Evolutionary conservation across 306 rosid species (phyloP).

Genomic region (Acmispon strigosus): DNA sequence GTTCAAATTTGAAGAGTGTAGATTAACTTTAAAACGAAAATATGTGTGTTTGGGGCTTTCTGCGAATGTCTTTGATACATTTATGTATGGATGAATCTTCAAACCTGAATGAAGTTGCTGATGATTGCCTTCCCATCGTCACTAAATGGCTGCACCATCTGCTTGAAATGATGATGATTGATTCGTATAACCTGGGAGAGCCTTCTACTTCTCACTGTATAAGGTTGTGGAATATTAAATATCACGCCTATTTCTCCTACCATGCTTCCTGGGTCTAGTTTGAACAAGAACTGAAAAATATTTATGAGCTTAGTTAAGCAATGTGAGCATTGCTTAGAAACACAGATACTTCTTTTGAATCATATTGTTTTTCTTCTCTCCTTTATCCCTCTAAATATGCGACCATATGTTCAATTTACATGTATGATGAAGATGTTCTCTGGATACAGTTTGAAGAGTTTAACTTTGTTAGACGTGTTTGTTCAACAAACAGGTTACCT

Average conservation of each 20-base stretch:
- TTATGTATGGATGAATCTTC: slow-evolving; percentile 14
- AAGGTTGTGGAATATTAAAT: slow-evolving; percentile 77
- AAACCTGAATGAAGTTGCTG: slow-evolving; percentile 62
- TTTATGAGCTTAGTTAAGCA: slow-evolving; percentile 18
- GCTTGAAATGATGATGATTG: slow-evolving; percentile 71
- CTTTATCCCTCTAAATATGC: not conserved
- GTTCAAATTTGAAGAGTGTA: not conserved
- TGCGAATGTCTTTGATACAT: not conserved
- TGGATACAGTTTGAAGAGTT: not conserved
- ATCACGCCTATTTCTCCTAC: slow-evolving; percentile 76
- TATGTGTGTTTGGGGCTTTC: not conserved
- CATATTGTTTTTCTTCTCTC: not conserved
- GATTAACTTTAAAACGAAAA: slow-evolving; percentile 2
- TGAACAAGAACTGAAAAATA: slow-evolving; percentile 50
- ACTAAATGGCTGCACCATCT: slow-evolving; percentile 57
- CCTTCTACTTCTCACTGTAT: slow-evolving; percentile 74
- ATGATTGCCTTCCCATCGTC: slow-evolving; percentile 58
- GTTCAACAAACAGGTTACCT: slow-evolving; percentile 29
- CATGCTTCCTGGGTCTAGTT: slow-evolving; percentile 57
- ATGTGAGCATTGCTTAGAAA: slow-evolving; percentile 3
- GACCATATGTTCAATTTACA: not conserved
- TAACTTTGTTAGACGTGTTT: slow-evolving; percentile 10
- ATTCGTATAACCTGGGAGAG: slow-evolving; percentile 69
- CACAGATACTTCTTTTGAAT: slow-evolving; percentile 1
- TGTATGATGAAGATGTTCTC: not conserved